Conservation (phyloP, 1,139 yeast species). For the Scheffersomyces cryptocercus region DNA sequence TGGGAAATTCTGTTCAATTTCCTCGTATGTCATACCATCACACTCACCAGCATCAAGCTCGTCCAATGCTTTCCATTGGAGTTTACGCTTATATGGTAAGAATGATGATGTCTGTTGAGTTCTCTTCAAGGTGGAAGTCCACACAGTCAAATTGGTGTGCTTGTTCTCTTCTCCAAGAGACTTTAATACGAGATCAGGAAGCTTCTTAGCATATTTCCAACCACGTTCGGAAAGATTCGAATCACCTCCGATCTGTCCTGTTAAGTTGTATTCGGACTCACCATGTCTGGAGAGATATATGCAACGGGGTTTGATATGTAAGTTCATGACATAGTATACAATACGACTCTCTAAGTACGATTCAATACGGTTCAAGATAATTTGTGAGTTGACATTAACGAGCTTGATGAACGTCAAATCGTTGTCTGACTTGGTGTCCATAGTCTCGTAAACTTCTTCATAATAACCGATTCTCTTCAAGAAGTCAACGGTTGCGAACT, state of each 20-base stretch:
- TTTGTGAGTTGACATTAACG: constrained; percentile 84
- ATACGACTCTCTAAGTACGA: constrained; percentile 89
- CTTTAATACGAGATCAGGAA: constrained; percentile 74
- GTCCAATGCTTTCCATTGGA: constrained; percentile 95
- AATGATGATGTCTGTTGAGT: constrained; percentile 91
- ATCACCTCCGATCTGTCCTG: constrained; percentile 96
- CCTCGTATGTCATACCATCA: constrained; percentile 91
- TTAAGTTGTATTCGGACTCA: constrained; percentile 86
- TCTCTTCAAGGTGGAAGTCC: constrained; percentile 93
- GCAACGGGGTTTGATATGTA: constrained; percentile 87
- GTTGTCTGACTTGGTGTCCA: constrained; percentile 56
- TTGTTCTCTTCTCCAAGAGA: constrained; percentile 69
- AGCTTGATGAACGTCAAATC: constrained; percentile 82
- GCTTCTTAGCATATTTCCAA: constrained; percentile 75
- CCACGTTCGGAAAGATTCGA: constrained; percentile 87
- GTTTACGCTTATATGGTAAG: constrained; percentile 73
- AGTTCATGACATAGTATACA: constrained; percentile 92
- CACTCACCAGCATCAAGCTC: constrained; percentile 98
- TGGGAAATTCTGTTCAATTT: constrained; percentile 76
- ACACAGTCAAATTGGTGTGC: constrained; percentile 74
- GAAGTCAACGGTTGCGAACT: constrained; percentile 72
- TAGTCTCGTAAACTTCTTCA: constrained; percentile 72
- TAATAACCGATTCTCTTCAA: constrained; percentile 71
- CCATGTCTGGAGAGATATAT: constrained; percentile 97
- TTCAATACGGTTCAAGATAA: constrained; percentile 82